phyloP scores from a whole-genome alignment of 108 stramenopile genomes.

The Skeletonema menzelii region DNA sequence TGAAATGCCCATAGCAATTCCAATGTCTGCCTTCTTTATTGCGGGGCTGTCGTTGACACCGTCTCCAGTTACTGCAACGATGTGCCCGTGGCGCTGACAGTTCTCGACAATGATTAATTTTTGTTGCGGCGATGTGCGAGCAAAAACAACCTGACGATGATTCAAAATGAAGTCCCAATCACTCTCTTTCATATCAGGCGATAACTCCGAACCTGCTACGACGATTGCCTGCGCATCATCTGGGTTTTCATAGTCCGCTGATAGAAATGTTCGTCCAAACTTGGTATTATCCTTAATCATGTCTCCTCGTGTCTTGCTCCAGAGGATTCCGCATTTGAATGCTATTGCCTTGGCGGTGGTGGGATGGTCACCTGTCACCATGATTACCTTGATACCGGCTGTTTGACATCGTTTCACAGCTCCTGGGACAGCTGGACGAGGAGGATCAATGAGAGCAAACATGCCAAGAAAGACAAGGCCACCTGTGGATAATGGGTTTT shows the following conservation, averaged over 20 bases:
- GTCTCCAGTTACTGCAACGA: conserved; percentile 98
- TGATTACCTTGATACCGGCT: conserved; percentile 94
- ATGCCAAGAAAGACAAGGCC: conserved; percentile 67
- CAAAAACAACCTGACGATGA: conserved; percentile 87
- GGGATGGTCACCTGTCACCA: conserved; percentile 97
- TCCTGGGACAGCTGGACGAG: conserved; percentile 85
- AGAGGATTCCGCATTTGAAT: conserved; percentile 85
- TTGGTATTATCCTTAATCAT: conserved; percentile 51
- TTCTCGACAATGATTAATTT: conserved; percentile 89
- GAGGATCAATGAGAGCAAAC: conserved; percentile 74
- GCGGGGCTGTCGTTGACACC: conserved; percentile 98
- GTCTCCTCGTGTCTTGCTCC: background rate
- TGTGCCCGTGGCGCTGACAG: conserved; percentile 70
- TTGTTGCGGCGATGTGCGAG: conserved; percentile 94
- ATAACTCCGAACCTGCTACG: conserved; percentile 51
- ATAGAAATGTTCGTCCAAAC: conserved; percentile 11
- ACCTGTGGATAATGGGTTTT: conserved; percentile 12
- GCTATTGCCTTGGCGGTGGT: conserved; percentile 94
- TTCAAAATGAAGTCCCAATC: conserved; percentile 26
- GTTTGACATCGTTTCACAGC: conserved; percentile 90
- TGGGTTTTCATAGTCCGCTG: conserved; percentile 37
- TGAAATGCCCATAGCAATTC: conserved; percentile 95
- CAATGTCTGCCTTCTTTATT: conserved; percentile 96
- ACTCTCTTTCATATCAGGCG: conserved; percentile 37
- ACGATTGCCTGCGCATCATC: conserved; percentile 55